Percentiles rank a stretch among this genome's conserved stretches.
Conservation (phyloP, 2,329 filamentous ascomycete genomes). For the Xylariaceae sp. region DNA sequence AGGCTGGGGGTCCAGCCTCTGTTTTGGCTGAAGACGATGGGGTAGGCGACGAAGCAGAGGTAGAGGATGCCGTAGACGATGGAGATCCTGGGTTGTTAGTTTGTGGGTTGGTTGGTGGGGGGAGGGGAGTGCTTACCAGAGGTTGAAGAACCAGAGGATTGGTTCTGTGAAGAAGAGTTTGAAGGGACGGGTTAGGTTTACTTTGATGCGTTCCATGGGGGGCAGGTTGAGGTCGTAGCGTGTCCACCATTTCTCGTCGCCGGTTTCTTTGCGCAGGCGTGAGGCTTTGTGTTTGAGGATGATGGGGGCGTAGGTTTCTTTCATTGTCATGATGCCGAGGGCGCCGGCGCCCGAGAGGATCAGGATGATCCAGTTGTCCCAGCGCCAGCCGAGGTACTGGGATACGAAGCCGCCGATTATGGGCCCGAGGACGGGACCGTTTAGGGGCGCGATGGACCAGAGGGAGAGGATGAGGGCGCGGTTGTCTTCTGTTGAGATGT, state of each 20-base stretch:
- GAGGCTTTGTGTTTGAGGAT: constrained; percentile 64
- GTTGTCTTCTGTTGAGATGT: constrained; percentile 75
- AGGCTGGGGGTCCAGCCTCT: constrained; percentile 73
- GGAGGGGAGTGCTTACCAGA: constrained; percentile 47
- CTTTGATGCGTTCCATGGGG: constrained; percentile 62
- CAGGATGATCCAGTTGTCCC: constrained; percentile 76
- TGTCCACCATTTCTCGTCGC: constrained; percentile 69
- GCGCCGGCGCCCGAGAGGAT: constrained; percentile 64
- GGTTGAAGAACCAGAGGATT: constrained; percentile 66
- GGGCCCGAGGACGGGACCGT: constrained; percentile 56
- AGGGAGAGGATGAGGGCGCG: constrained; percentile 78
- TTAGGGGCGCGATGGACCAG: constrained; percentile 79
- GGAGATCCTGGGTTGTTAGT: constrained; percentile 53
- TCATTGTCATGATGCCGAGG: constrained; percentile 52
- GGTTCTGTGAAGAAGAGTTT: constrained; percentile 74
- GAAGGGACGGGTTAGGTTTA: constrained; percentile 74
- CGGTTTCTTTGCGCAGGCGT: constrained; percentile 59
- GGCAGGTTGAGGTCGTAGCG: constrained; percentile 69
- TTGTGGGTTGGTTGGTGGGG: too few relatives aligned
- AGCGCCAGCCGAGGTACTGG: constrained; percentile 77
- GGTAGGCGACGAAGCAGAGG: constrained; percentile 86
- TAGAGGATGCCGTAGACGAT: constrained; percentile 83
- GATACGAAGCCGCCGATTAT: constrained; percentile 77
- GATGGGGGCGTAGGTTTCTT: constrained; percentile 72
- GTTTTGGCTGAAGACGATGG: constrained; percentile 68